A percentile compares a stretch with the other conserved stretches of the same genome.
phyloP scores from a whole-genome alignment of 371 early-diverging fungal genomes.

The Syncephalis fuscata region DNA sequence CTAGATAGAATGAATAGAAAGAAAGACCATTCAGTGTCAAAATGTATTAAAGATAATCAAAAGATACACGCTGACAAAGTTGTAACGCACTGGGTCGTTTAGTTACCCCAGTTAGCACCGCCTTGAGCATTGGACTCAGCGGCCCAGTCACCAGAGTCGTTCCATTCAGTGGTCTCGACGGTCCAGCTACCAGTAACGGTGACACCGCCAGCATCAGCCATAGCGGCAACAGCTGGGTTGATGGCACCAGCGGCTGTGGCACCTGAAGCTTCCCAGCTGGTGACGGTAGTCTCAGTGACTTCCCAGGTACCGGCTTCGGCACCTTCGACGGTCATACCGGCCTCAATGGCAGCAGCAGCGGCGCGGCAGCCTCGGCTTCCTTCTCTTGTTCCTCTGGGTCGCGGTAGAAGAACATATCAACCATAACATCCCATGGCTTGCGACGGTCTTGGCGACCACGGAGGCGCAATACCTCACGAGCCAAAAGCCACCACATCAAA shows the following conservation, averaged over 20 bases:
- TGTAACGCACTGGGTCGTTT: too few relatives aligned
- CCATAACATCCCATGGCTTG: constrained; percentile 85
- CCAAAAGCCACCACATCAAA: constrained; percentile 92
- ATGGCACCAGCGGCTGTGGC: constrained; percentile 7
- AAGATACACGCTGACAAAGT: too few relatives aligned
- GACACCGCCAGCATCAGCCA: constrained; percentile 5
- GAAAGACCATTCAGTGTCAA: too few relatives aligned
- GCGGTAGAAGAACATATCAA: constrained; percentile 98
- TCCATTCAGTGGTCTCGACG: too few relatives aligned
- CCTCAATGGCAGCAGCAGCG: constrained; percentile 5
- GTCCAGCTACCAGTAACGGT: constrained; percentile 1
- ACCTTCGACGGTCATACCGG: constrained; percentile 12
- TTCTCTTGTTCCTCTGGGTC: constrained; percentile 92
- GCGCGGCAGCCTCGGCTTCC: constrained; percentile 36
- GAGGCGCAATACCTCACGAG: constrained; percentile 95
- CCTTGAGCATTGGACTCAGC: not conserved
- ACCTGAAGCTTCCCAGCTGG: constrained; percentile 11
- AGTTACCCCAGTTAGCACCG: not conserved
- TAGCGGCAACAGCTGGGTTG: constrained; percentile 6
- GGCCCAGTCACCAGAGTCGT: not conserved
- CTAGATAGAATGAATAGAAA: too few relatives aligned
- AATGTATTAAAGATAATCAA: too few relatives aligned
- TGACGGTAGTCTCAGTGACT: constrained; percentile 4
- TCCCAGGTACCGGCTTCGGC: constrained; percentile 13
- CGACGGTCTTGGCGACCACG: constrained; percentile 78